phyloP scores from a whole-genome alignment of 106 monocot genomes.

The Alisma plantagoaquatica region DNA sequence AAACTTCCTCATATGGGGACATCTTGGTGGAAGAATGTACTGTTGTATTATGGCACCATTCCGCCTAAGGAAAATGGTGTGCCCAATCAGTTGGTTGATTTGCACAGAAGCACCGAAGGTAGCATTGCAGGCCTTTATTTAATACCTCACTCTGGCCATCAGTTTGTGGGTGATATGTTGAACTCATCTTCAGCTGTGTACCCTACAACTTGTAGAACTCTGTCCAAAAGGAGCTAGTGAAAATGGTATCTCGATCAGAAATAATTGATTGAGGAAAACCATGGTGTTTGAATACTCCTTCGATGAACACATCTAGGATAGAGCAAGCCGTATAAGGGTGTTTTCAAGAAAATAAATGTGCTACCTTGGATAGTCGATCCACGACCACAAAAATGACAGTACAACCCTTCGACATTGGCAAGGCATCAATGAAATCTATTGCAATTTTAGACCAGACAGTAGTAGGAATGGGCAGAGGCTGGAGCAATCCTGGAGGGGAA shows the following conservation, averaged over 20 bases:
- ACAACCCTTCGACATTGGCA: not conserved
- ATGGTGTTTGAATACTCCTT: not conserved
- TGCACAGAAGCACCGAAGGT: not conserved
- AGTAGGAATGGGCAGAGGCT: not conserved
- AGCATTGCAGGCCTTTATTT: not conserved
- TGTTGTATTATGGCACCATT: not conserved
- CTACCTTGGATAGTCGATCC: not conserved
- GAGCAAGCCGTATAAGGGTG: not conserved
- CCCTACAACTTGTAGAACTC: not conserved
- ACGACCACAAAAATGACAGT: not conserved
- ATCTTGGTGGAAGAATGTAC: not conserved
- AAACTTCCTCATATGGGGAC: not conserved
- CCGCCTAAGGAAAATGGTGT: not conserved
- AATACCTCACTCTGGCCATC: not conserved
- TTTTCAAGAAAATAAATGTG: not conserved
- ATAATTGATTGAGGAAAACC: not conserved
- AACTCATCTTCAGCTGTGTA: not conserved
- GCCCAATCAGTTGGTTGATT: not conserved
- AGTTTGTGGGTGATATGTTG: slow-evolving; percentile 1
- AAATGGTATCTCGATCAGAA: not conserved
- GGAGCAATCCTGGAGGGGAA: not conserved
- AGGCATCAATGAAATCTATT: not conserved
- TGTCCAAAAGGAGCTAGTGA: no score
- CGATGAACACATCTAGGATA: not conserved
- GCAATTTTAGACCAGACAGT: not conserved